A percentile compares a stretch with the other conserved stretches of the same genome.
Evolutionary conservation across 164 flowering plant species (phyloP).

Genomic region (Litsea cubeba): DNA sequence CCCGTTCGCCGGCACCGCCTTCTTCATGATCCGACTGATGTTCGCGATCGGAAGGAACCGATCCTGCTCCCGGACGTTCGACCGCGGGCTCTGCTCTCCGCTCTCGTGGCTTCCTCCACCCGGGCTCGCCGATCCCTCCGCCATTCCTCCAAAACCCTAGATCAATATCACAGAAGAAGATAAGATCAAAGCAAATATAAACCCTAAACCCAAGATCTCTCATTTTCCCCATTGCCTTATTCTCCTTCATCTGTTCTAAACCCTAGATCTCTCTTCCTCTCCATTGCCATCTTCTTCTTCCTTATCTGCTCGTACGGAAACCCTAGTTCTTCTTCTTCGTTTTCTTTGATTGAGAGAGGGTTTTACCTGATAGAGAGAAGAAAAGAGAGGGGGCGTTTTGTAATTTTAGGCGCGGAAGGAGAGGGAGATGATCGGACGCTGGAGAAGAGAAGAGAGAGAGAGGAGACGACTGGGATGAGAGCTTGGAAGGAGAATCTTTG

Average conservation of each 20-base stretch:
- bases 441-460: conserved; percentile 25
- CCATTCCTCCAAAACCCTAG: conserved; percentile 22
- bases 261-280: too few relatives aligned
- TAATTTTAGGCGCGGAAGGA: background rate
- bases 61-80: conserved; percentile 39
- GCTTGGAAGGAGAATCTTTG: background rate
- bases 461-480: conserved; percentile 26
- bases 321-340: too few relatives aligned
- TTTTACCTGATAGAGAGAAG: background rate
- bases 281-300: too few relatives aligned
- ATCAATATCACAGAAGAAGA: background rate
- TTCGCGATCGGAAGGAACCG: conserved; percentile 41
- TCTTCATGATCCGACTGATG: conserved; percentile 48
- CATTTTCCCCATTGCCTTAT: background rate
- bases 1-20: conserved; percentile 37
- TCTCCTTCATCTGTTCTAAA: background rate
- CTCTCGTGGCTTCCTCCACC: conserved; percentile 39
- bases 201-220: background rate
- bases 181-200: background rate
- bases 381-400: background rate
- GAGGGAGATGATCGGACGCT: conserved; percentile 33
- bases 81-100: conserved; percentile 30
- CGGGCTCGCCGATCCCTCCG: conserved; percentile 34
- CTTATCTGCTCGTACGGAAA: too few relatives aligned
- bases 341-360: background rate